Evolutionary conservation across 2,329 filamentous ascomycete species (phyloP), one percentile per base, ranked within the genome.

Genomic region (Lasiodiplodia gonubiensis): DNA sequence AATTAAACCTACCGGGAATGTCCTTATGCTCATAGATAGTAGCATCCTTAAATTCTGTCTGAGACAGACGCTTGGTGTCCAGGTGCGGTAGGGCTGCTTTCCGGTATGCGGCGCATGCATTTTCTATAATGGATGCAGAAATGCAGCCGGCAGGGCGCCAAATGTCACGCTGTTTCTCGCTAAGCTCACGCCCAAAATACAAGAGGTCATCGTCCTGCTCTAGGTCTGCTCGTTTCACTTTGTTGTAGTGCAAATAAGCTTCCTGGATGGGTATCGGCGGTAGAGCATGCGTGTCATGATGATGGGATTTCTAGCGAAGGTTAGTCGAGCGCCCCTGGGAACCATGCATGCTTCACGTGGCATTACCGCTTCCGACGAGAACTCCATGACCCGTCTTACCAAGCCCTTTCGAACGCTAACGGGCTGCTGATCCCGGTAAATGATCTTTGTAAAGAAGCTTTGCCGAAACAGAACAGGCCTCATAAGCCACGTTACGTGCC

Each of bases 181-280:
- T 80, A 80, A 48, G 67, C n/a, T 68, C 66, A 30, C 69, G 71
- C 68, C 30, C 74, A 57, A 82, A 77, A 23, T 83, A 73, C 23
- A 80, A 71, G 68, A 90, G 72, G 73, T 75, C 71, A 75, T 69
- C n/a, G 70, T 78, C 73, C 67, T 90, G 83, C 8, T 85, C 81
- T 6, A 84, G 77, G 70, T 88, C 85, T 37, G 63, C 53, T n/a
- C 46, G 23, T 49, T 88, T 85, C 39, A 87, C 83, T 70, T 86
- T 90, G 27, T 90, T 88, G 72, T 90, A 92, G 52, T 81, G 81
- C 77, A 97, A 97, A 86, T 92, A 97, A 65, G 88, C 81, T 52
- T 85, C 81, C 69, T 89, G 88, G 71, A 97, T 83, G 59, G 83
- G 78, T 12, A 89, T 87, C 2, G 93, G 92, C 1, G 93, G 92